A percentile compares a stretch with the other conserved stretches of the same genome.
Evolutionary conservation across 202 grass and related monocot genomes (phyloP).

Genomic region (Elaeis oleifera): DNA sequence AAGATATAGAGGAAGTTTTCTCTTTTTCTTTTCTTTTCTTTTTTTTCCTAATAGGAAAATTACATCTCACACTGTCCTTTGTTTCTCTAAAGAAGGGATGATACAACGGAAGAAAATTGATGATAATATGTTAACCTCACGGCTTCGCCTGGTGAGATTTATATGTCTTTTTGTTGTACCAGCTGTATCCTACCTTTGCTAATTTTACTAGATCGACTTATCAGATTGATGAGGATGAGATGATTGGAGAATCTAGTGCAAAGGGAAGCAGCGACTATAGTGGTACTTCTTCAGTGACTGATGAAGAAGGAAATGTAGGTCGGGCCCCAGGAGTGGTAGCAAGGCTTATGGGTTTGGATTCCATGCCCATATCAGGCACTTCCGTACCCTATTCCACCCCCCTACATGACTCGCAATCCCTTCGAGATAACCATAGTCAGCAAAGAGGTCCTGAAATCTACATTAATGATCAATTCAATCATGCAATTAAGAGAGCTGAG

Average conservation of each 20-base stretch:
- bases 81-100: too few relatives aligned
- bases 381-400: neutral
- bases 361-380: slow-evolving; percentile 6
- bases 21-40: neutral
- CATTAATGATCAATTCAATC: neutral
- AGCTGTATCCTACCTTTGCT: neutral
- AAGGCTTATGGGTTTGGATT: slow-evolving; percentile 18
- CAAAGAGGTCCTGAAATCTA: neutral
- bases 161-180: neutral
- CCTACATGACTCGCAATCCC: neutral
- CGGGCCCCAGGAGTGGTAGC: slow-evolving; percentile 9
- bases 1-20: neutral
- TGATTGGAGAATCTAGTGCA: neutral
- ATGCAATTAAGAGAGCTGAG: neutral
- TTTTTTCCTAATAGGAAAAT: neutral
- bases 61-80: too few relatives aligned
- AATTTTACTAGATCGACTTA: neutral
- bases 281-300: neutral
- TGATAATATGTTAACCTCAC: neutral
- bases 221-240: slow-evolving; percentile 15
- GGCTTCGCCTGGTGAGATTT: too few relatives aligned
- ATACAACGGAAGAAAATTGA: neutral
- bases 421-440: neutral
- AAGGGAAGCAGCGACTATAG: neutral
- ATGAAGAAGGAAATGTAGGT: neutral